Evolutionary conservation across 2,329 filamentous ascomycete genomes (phyloP), one percentile per base, ranked within the genome.

Genomic region (Allantophomopsis lycopodina): DNA sequence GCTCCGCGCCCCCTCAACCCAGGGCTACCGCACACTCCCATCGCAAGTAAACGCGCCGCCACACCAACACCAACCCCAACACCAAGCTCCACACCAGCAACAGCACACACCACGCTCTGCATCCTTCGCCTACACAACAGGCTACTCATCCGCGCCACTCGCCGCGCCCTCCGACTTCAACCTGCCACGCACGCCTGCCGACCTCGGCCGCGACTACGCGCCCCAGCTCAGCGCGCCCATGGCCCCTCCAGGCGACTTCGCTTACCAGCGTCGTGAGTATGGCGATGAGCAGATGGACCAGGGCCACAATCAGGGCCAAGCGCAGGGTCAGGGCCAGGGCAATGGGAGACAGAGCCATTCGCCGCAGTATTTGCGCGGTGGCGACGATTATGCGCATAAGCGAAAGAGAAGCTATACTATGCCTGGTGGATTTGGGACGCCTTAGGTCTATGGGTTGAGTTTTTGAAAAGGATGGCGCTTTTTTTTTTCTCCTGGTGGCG

Each of bases 151-250:
- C 5, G 68, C 70, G 5, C 69, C 72, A 1, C 57, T 74, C 12
- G 66, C 67, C 3, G 67, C 70, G 1, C 70, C 70, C 1, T 60
- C 70, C 44, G 69, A 73, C 39, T 72, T 69, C 46, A 61, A 66
- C 2, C 54, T 69, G 12, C 61, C 68, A 2, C 56, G 66, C 33
- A 65, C 64, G 3, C 59, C 62, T 12, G 55, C 53, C 21, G 55
- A 61, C 42, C 43, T 55, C 43, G 50, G 56, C 55, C 39, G 52
- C 15, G 68, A 73, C 40, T 73, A 71, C 51, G 23, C 70, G 50
- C 61, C 69, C 2, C 70, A 73, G 49, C 60, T 74, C 58, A 71
- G 65, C 48, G 68, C 70, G 2, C 69, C 69, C 1, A 70, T 73
- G 41, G 63, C 64, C 3, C 64, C 69, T 3, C 58, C 70, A 0